Evolutionary conservation across 345 rosid genomes (phyloP), one percentile per base, ranked within the genome.

Genomic region (Crucihimalaya himalaica): DNA sequence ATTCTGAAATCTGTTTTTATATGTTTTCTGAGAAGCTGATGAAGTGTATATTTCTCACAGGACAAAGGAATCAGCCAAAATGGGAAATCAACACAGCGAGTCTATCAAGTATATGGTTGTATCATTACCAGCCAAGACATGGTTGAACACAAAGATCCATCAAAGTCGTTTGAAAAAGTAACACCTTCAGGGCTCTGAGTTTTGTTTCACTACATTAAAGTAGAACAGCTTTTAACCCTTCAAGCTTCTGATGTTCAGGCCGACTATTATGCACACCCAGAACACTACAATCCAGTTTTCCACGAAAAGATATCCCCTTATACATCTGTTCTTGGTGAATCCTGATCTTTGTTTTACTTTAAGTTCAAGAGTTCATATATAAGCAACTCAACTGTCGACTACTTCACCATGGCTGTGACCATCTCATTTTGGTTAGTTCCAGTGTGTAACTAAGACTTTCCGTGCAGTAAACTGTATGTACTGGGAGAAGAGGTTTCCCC

Each of bases 191-290:
- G 31, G 2, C n/a, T 76, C 27, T 32, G 27, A 53, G 3, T 48
- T 29, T 51, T 64, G 8, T 32, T 45, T 32, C 47, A 50, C 42
- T 59, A 28, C 15, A 23, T 57, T 12, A 13, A 39, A 72, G 62
- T 3, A 13, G 5, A 51, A 19, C 70, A 50, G 5, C 8, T 19
- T 45, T 14, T 18, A 65, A 43, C 63, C 28, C 55, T 58, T 58
- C 8, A 32, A 32, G 5, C 21, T 47, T 48, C 25, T 73, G 14
- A 58, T 11, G 46, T 80, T 70, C 92, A 94, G 98, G 89, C 82
- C 0, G 98, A 89, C 80, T 94, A 94, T 71, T 94, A 94, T 79
- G 91, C 86, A 37, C 96, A 94, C 76, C 98, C 97, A 4, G 98
- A 86, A 67, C 96, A 91, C 75, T 94, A 91, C 83, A 81, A 75